These are phyloP conservation scores for Aspergillus tamarii DNA, from an alignment of 2,329 filamentous ascomycete genomes.

Conservation along the genomic window DNA sequence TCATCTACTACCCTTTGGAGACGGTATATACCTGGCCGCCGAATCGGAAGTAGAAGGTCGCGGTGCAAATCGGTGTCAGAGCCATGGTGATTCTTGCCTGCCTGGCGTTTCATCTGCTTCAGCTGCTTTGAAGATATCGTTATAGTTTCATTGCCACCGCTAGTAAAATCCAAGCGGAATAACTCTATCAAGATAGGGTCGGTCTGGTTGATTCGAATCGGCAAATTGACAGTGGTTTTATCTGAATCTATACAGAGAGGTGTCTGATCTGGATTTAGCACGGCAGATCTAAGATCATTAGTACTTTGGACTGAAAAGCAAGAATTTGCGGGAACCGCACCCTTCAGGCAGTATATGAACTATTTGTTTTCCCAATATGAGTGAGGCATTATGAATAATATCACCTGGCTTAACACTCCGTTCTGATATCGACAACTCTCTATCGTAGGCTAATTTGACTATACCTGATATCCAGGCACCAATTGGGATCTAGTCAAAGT, in stretches of 20 bases:
- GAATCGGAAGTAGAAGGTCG: constrained; percentile 72
- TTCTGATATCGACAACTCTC: constrained; percentile 92
- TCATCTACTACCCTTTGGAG: constrained; percentile 86
- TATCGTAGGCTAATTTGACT: constrained; percentile 83
- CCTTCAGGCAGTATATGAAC: constrained; percentile 98
- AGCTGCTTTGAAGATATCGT: constrained; percentile 74
- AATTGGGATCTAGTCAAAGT: constrained; percentile 65
- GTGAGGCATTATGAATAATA: constrained; percentile 86
- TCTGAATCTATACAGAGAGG: constrained; percentile 78
- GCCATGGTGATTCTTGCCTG: constrained; percentile 60
- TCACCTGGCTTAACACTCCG: constrained; percentile 83
- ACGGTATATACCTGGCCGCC: constrained; percentile 85
- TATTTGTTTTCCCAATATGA: constrained; percentile 95
- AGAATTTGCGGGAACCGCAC: constrained; percentile 43
- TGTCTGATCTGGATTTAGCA: constrained; percentile 79
- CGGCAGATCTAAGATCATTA: constrained; percentile 66
- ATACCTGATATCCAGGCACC: constrained; percentile 72
- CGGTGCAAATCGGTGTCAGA: constrained; percentile 60
- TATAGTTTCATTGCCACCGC: constrained; percentile 77
- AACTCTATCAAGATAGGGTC: constrained; percentile 86
- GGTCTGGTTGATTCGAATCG: constrained; percentile 92
- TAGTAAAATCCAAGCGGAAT: constrained; percentile 82
- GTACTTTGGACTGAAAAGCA: constrained; percentile 5
- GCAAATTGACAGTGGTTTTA: constrained; percentile 66
- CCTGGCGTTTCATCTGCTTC: constrained; percentile 72